Evolutionary conservation across 257 asterid species (phyloP).

Genomic region (Plantago major): DNA sequence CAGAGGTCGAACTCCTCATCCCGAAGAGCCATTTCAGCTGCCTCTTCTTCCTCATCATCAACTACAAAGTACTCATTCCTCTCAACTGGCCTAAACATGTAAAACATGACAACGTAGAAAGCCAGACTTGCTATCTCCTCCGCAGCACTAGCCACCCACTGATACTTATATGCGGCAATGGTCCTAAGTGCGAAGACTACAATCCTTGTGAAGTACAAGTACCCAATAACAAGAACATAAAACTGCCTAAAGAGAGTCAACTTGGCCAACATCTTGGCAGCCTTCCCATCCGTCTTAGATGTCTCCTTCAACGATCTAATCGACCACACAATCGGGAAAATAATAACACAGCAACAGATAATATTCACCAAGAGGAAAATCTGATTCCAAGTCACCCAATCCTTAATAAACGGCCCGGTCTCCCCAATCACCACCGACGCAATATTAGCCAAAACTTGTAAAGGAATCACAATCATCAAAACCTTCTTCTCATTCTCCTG

Average conservation of each 20-base stretch:
- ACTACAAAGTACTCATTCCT: conserved; percentile 72
- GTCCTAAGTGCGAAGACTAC: conserved; percentile 85
- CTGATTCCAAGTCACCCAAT: conserved; percentile 77
- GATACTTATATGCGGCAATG: conserved; percentile 67
- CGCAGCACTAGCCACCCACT: conserved; percentile 76
- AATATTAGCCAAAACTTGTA: conserved; percentile 79
- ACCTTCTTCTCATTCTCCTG: conserved; percentile 88
- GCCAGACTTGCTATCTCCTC: conserved; percentile 76
- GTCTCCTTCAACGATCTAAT: conserved; percentile 83
- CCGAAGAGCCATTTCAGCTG: conserved; percentile 37
- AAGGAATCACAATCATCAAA: conserved; percentile 74
- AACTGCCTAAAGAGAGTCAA: conserved; percentile 76
- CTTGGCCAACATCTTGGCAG: conserved; percentile 85
- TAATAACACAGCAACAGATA: conserved; percentile 71
- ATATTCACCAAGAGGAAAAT: conserved; percentile 78
- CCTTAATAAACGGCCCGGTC: conserved; percentile 59
- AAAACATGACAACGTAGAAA: conserved; percentile 64
- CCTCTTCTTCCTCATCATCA: conserved; percentile 86
- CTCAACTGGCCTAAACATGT: conserved; percentile 73
- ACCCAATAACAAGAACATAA: conserved; percentile 74
- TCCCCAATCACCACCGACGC: conserved; percentile 86
- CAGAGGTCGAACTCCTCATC: conserved; percentile 3
- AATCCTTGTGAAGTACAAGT: conserved; percentile 78
- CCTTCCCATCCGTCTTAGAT: conserved; percentile 78
- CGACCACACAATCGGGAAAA: conserved; percentile 90